phyloP scores from a whole-genome alignment of 768 basidiomycete species.

The Melanogaster broomeanus region DNA sequence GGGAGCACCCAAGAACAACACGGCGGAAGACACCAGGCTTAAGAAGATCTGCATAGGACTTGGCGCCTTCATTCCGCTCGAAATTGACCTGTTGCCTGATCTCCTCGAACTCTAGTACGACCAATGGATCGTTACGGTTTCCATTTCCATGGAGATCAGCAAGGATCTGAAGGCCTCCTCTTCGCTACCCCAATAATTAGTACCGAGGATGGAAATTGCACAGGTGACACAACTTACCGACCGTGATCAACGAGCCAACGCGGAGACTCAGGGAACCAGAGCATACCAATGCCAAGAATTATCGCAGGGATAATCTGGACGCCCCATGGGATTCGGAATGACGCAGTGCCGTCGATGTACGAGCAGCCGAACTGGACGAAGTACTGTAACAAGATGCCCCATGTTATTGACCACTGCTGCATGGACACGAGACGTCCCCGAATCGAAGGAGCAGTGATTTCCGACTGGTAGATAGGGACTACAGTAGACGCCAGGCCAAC shows the following conservation, averaged over 20 bases:
- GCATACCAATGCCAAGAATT: constrained; percentile 67
- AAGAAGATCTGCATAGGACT: constrained; percentile 66
- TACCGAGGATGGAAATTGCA: background rate
- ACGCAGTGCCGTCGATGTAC: constrained; percentile 61
- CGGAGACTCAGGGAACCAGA: constrained; percentile 67
- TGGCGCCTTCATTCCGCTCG: constrained; percentile 70
- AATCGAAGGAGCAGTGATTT: constrained; percentile 70
- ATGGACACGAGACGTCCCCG: constrained; percentile 75
- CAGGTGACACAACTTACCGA: constrained; percentile 33
- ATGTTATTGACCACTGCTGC: constrained; percentile 81
- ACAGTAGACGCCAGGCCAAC: constrained; percentile 67
- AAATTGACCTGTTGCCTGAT: constrained; percentile 57
- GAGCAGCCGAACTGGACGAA: constrained; percentile 78
- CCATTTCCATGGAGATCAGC: constrained; percentile 73
- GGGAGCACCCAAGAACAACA: constrained; percentile 64
- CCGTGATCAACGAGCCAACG: constrained; percentile 70
- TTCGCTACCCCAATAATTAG: constrained; percentile 19
- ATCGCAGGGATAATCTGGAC: constrained; percentile 80
- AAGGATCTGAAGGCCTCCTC: constrained; percentile 70
- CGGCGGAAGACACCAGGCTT: constrained; percentile 69
- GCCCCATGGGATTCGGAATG: constrained; percentile 82
- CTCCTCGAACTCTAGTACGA: constrained; percentile 69
- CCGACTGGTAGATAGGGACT: constrained; percentile 76
- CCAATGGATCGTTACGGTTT: constrained; percentile 57
- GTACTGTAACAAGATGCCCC: constrained; percentile 77